Base-by-base conservation (phyloP, 345 rosid species). In the Linum lewisii region DNA sequence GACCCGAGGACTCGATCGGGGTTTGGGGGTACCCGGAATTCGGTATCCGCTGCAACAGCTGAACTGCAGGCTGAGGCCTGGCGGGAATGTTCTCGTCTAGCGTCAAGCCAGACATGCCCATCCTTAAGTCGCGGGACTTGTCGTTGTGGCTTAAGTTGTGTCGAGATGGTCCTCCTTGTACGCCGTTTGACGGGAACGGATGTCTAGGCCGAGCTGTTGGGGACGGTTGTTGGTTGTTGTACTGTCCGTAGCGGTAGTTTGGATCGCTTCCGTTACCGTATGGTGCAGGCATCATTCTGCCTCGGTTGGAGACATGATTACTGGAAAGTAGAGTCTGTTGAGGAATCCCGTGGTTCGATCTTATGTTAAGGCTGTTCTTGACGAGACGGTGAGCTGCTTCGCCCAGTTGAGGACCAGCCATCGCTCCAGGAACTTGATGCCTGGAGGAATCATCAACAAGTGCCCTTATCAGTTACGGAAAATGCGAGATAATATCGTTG, bases 371-470 rank as follows among this genome's bases (percentile, higher is more conserved):
- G 1, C 90, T 79, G 71, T 79, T 94, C 81, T 79, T 94, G 66
- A 94, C 86, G 57, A 94, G 97, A 63, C 99, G 97, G 71, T 90
- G 96, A 67, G 96, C 97, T 60, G 96, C 96, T 73, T 87, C 96
- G 65, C 96, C 97, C 70, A 94, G 76, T 26, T 69, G 16, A 49
- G 75, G 81, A 24, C 99, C 96, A 5, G 78, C 80, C 21, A 90
- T 79, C 50, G 88, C 97, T 63, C 97, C 90, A 55, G 87, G 87
- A 59, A 90, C 82, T 63, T 72, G 90, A 9, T 86, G 81, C 84
- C 99, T 90, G 79, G 53, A 69, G 34, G 7, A 29, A 3, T 29
- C 4, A n/a, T 29, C 4, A 29, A 29, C 2, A 29, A 29, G 34
- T 29, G 34, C 2, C 2, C 34, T 29, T 29, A 5, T 1, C 34